phyloP scores from a whole-genome alignment of 192 early-diverging fungal genomes.

The Obelidium mucronatum region DNA sequence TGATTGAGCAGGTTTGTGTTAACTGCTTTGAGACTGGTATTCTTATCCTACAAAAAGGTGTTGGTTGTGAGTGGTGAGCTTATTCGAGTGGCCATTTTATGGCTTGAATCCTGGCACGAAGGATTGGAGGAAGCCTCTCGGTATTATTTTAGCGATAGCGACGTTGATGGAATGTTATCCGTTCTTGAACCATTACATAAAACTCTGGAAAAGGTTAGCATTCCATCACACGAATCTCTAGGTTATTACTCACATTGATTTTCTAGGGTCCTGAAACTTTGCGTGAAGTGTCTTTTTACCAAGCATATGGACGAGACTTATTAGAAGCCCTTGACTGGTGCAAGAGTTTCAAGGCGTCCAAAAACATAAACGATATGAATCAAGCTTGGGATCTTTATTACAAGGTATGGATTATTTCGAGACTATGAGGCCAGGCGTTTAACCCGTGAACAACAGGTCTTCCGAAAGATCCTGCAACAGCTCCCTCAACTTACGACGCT shows the following conservation, averaged over 20 bases:
- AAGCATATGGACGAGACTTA: conserved; percentile 78
- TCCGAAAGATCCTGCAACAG: conserved; percentile 70
- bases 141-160: conserved; percentile 65
- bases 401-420: conserved; percentile 18
- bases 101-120: conserved; percentile 91
- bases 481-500: conserved; percentile 71
- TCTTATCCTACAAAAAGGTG: too few relatives aligned
- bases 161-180: conserved; percentile 76
- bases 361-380: conserved; percentile 74
- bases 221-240: conserved; percentile 12
- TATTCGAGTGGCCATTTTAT: conserved; percentile 86
- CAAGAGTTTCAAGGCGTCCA: conserved; percentile 65
- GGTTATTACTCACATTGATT: background rate
- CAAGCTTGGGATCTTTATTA: conserved; percentile 43
- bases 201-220: conserved; percentile 32
- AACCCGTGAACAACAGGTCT: conserved; percentile 42
- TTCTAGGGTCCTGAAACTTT: conserved; percentile 71
- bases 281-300: conserved; percentile 79
- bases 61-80: conserved; percentile 83
- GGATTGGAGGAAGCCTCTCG: conserved; percentile 78
- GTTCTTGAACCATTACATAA: conserved; percentile 75
- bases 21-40: too few relatives aligned
- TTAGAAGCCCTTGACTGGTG: conserved; percentile 76
- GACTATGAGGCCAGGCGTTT: background rate
- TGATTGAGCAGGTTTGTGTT: conserved; percentile 77